Conservation (phyloP, 192 early-diverging fungal genomes). For the Gonapodya prolifera region DNA sequence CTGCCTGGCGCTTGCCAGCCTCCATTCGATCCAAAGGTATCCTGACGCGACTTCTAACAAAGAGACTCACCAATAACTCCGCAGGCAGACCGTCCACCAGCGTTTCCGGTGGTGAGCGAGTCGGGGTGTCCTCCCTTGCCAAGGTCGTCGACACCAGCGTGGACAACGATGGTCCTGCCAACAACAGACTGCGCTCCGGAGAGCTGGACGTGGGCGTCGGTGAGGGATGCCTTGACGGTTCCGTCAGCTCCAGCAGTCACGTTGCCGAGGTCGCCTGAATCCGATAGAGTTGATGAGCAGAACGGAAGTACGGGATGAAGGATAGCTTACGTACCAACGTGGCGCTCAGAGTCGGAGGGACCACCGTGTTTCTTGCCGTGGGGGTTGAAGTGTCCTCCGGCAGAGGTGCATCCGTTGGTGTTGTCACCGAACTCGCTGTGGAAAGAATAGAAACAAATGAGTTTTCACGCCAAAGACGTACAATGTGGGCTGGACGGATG, state of each 20-base stretch:
- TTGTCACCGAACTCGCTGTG: slow-evolving; percentile 68
- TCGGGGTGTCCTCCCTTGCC: slow-evolving; percentile 59
- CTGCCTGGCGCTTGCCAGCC: too few relatives aligned
- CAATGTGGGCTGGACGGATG: slow-evolving; percentile 5
- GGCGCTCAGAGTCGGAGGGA: slow-evolving; percentile 47
- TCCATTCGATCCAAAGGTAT: too few relatives aligned
- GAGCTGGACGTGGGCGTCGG: slow-evolving; percentile 55
- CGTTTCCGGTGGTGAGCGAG: slow-evolving; percentile 25
- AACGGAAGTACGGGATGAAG: not conserved
- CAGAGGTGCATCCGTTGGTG: slow-evolving; percentile 38
- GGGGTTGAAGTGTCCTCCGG: slow-evolving; percentile 71
- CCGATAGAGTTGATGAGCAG: not conserved
- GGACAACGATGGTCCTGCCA: slow-evolving; percentile 73
- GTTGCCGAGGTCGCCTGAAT: slow-evolving; percentile 76
- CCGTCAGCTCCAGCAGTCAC: slow-evolving; percentile 45
- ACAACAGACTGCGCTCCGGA: slow-evolving; percentile 62
- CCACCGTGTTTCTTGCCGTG: slow-evolving; percentile 63
- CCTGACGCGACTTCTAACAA: too few relatives aligned
- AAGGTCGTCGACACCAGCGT: slow-evolving; percentile 75
- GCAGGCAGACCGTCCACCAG: not conserved
- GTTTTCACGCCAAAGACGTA: slow-evolving; percentile 1
- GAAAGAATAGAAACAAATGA: too few relatives aligned
- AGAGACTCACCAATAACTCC: not conserved
- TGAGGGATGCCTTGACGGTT: slow-evolving; percentile 25
- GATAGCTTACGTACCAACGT: slow-evolving; percentile 39